A percentile compares a stretch with the other conserved stretches of the same genome.
These are phyloP conservation scores for Crithidia expoeki DNA, from an alignment of 208 protist species.

Conservation along the genomic window DNA sequence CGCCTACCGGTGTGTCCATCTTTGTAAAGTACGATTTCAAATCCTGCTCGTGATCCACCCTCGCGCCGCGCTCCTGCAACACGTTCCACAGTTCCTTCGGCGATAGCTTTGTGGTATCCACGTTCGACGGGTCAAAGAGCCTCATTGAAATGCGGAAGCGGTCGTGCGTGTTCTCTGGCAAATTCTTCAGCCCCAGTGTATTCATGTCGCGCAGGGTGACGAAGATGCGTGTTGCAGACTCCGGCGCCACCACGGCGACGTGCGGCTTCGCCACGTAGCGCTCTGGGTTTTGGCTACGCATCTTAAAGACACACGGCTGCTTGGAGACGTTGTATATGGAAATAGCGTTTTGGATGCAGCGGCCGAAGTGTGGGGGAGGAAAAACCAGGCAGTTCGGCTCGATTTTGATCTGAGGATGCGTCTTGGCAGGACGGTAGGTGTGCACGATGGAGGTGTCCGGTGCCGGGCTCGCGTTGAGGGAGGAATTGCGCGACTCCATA, in stretches of 20 bases:
- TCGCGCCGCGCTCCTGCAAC: conserved; percentile 18
- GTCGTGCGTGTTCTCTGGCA: conserved; percentile 43
- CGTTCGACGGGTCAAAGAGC: conserved; percentile 29
- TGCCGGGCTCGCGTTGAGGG: background rate
- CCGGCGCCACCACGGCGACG: conserved; percentile 49
- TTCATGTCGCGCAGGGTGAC: conserved; percentile 62
- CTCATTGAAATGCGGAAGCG: conserved; percentile 56
- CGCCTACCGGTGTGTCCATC: conserved; percentile 33
- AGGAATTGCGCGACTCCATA: conserved; percentile 19
- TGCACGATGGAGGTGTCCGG: background rate
- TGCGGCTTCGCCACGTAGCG: conserved; percentile 76
- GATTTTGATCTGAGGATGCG: conserved; percentile 46
- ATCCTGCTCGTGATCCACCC: conserved; percentile 52
- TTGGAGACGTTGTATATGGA: conserved; percentile 66
- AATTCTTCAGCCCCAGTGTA: conserved; percentile 28
- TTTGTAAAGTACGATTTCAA: conserved; percentile 48
- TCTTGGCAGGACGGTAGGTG: conserved; percentile 12
- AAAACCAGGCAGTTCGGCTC: conserved; percentile 67
- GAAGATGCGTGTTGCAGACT: conserved; percentile 52
- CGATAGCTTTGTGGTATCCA: conserved; percentile 10
- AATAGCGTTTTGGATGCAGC: conserved; percentile 71
- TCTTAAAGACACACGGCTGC: conserved; percentile 66
- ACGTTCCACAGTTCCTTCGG: conserved; percentile 44
- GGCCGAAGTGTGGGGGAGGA: conserved; percentile 66
- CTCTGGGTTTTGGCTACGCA: conserved; percentile 61